Evolutionary conservation across 306 rosid genomes (phyloP).

Genomic region (Vicia faba): DNA sequence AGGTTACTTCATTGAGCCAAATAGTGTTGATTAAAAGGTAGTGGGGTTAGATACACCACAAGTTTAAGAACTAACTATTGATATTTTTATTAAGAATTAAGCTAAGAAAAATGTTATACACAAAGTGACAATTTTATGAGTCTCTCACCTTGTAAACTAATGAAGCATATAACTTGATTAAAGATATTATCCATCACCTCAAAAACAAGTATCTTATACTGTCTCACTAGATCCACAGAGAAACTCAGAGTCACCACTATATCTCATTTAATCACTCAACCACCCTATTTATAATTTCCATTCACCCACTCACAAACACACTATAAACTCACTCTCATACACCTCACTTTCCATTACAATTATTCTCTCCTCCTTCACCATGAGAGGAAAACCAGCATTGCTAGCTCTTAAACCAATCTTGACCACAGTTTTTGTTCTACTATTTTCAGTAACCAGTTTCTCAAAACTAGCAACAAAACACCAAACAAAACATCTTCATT

Average conservation of each 20-base stretch:
- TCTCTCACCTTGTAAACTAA: not conserved
- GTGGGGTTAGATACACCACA: too few relatives aligned
- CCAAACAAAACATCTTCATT: conserved; percentile 46
- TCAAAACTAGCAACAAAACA: conserved; percentile 1
- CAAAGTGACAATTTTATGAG: too few relatives aligned
- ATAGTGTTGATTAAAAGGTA: too few relatives aligned
- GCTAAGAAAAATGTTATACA: too few relatives aligned
- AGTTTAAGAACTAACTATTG: too few relatives aligned
- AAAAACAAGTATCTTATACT: not conserved
- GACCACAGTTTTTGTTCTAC: conserved; percentile 19
- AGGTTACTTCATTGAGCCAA: too few relatives aligned
- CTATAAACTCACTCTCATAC: not conserved
- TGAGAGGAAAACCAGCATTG: conserved; percentile 30
- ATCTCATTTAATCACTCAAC: conserved; percentile 12
- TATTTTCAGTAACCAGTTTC: conserved; percentile 28
- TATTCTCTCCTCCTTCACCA: not conserved
- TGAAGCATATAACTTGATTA: not conserved
- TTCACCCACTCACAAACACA: not conserved
- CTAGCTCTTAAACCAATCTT: conserved; percentile 23
- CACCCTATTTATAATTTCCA: not conserved
- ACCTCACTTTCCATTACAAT: not conserved
- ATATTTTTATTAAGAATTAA: too few relatives aligned
- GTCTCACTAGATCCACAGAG: not conserved
- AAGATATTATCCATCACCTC: not conserved
- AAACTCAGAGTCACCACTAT: not conserved